A percentile compares a stretch with the other conserved stretches of the same genome.
phyloP scores from a whole-genome alignment of 306 rosid genomes.

The Chamaecrista fasciculata region DNA sequence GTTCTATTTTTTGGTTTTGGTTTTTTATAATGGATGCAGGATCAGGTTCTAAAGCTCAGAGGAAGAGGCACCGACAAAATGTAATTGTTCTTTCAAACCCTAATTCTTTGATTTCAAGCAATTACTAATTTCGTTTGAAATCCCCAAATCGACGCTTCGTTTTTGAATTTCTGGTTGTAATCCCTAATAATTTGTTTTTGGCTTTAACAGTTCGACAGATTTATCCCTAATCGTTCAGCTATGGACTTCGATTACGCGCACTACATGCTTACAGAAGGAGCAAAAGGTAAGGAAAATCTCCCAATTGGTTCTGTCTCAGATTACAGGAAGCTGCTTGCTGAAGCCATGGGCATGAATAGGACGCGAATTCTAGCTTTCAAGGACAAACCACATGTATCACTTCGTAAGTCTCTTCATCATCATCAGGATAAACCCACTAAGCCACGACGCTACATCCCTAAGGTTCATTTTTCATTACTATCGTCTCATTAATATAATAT shows the following conservation, averaged over 20 bases:
- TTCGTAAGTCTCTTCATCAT: conserved; percentile 35
- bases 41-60: too few relatives aligned
- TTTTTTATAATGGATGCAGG: too few relatives aligned
- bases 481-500: not conserved
- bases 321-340: conserved; percentile 47
- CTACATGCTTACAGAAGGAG: conserved; percentile 40
- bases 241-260: conserved; percentile 45
- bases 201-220: conserved; percentile 35
- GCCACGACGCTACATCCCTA: conserved; percentile 55
- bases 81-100: not conserved
- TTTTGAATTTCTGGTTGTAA: too few relatives aligned
- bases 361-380: conserved; percentile 58
- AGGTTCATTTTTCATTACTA: conserved; percentile 41
- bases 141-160: not conserved
- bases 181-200: not conserved
- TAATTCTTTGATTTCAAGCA: too few relatives aligned
- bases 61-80: conserved; percentile 25
- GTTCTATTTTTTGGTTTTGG: too few relatives aligned
- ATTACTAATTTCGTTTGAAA: too few relatives aligned
- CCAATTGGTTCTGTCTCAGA: conserved; percentile 44
- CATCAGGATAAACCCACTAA: conserved; percentile 35
- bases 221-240: conserved; percentile 41
- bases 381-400: conserved; percentile 56
- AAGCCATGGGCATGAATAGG: conserved; percentile 61
- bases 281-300: conserved; percentile 55